Evolutionary conservation across 345 rosid species (phyloP).

Genomic region (Melaleuca alternifolia): DNA sequence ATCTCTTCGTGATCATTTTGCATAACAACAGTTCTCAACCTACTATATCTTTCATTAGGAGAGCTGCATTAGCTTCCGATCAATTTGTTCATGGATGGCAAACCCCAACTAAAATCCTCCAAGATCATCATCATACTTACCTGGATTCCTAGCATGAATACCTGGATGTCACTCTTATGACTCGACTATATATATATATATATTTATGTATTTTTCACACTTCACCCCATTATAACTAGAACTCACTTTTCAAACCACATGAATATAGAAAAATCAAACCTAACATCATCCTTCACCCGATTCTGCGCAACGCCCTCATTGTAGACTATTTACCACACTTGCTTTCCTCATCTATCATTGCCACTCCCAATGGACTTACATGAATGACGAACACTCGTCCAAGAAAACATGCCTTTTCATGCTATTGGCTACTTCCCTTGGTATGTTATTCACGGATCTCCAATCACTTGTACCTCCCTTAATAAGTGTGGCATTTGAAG

Average conservation of each 20-base stretch:
- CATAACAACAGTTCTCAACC: not conserved
- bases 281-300: not conserved
- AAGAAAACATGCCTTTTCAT: not conserved
- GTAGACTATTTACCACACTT: not conserved
- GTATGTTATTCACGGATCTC: not conserved
- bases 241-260: not conserved
- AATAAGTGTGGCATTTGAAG: not conserved
- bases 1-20: not conserved
- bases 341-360: not conserved
- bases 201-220: not conserved
- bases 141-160: not conserved
- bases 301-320: not conserved
- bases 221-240: not conserved
- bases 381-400: not conserved
- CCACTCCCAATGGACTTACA: not conserved
- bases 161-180: not conserved
- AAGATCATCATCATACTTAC: not conserved
- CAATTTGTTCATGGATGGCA: not conserved
- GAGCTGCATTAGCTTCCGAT: not conserved
- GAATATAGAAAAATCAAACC: not conserved
- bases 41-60: not conserved
- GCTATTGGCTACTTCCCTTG: not conserved
- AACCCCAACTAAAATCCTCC: not conserved
- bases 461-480: not conserved
- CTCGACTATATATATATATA: no score